These are phyloP conservation scores for Rhodotorula paludigena DNA, from an alignment of 768 basidiomycete genomes.

Conservation along the genomic window DNA sequence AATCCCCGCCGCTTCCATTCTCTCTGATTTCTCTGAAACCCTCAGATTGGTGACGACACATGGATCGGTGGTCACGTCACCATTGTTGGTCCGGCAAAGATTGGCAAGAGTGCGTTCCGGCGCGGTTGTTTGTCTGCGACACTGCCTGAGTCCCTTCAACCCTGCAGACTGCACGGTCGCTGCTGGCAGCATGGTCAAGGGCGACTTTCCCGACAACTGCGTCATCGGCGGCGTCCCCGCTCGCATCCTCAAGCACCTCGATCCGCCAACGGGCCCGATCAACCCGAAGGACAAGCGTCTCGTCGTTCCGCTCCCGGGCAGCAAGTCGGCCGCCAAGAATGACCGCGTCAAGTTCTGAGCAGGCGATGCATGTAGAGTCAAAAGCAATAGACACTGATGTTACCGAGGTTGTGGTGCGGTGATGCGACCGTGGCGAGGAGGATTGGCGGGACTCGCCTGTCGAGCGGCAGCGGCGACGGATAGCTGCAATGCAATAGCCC, in stretches of 20 bases:
- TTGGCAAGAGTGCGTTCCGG: slow-evolving; percentile 14
- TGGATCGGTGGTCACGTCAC: slow-evolving; percentile 32
- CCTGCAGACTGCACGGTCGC: slow-evolving; percentile 24
- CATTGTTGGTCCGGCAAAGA: slow-evolving; percentile 29
- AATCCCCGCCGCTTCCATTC: too few relatives aligned
- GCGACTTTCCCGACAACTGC: slow-evolving; percentile 31
- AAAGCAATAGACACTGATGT: too few relatives aligned
- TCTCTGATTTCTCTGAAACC: background rate
- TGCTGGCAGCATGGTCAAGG: slow-evolving; percentile 33
- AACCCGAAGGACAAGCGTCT: background rate
- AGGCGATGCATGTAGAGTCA: too few relatives aligned
- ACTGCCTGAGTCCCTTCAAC: background rate
- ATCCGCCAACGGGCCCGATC: background rate
- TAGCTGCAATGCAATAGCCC: too few relatives aligned
- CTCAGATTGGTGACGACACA: slow-evolving; percentile 3
- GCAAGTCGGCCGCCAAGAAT: too few relatives aligned
- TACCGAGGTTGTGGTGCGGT: too few relatives aligned
- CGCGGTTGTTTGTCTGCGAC: too few relatives aligned
- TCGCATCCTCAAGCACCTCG: slow-evolving; percentile 32
- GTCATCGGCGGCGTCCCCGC: slow-evolving; percentile 36
- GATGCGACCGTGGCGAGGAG: too few relatives aligned
- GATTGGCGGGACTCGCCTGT: too few relatives aligned
- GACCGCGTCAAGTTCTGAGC: too few relatives aligned
- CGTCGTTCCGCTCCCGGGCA: too few relatives aligned
- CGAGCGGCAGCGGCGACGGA: too few relatives aligned